phyloP scores from a whole-genome alignment of 805 yeast species.

The Candida cerambycidarum region DNA sequence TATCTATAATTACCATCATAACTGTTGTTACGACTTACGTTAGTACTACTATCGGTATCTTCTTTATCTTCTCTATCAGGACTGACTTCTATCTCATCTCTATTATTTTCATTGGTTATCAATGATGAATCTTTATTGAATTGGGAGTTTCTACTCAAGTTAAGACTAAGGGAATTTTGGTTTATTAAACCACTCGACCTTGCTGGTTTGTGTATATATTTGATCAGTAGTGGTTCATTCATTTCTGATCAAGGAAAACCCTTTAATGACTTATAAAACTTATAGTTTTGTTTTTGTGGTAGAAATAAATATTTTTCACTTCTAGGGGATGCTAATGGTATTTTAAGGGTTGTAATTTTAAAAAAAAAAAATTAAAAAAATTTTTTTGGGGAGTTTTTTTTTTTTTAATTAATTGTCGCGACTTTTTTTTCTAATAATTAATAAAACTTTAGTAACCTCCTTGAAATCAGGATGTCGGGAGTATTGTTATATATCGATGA shows the following conservation, averaged over 20 bases:
- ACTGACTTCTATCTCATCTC: conserved; percentile 1
- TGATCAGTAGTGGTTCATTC: conserved; percentile 27
- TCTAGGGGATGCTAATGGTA: conserved; percentile 3
- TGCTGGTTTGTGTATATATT: conserved; percentile 40
- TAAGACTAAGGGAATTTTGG: not conserved
- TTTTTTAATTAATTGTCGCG: not conserved
- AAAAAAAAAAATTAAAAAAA: conserved; percentile 1
- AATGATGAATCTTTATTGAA: conserved; percentile 3
- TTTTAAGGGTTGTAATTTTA: conserved; percentile 6
- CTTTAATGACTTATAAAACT: not conserved
- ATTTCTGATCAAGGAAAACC: not conserved
- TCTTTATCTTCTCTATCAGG: conserved; percentile 1
- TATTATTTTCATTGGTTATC: not conserved
- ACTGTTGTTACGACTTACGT: conserved; percentile 3
- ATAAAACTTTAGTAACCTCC: not conserved
- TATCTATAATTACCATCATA: not conserved
- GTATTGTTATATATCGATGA: conserved; percentile 3
- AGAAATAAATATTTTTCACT: conserved; percentile 6
- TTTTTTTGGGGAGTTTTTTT: not conserved
- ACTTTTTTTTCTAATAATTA: not conserved
- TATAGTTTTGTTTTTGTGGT: not conserved
- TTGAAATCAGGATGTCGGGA: conserved; percentile 6
- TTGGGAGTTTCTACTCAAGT: conserved; percentile 5
- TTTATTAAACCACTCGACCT: conserved; percentile 31
- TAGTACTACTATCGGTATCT: conserved; percentile 4